Conservation (phyloP, 148 eudicot genomes). For the Diospyros lotus region DNA sequence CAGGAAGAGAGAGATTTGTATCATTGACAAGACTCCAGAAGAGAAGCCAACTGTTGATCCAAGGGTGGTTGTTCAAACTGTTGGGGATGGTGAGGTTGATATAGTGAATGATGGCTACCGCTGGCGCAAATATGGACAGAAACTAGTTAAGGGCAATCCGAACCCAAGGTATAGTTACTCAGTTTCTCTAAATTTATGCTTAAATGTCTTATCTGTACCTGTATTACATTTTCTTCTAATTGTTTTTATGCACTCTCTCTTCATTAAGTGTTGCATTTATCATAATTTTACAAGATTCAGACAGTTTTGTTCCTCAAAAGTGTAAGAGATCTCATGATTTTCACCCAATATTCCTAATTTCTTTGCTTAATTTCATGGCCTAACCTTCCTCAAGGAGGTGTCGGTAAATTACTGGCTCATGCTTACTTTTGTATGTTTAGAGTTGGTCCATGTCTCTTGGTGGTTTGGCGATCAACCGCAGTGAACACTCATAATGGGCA, state of each 20-base stretch:
- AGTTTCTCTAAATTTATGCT: neutral
- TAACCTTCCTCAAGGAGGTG: neutral
- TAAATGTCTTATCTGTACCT: neutral
- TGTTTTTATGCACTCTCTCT: neutral
- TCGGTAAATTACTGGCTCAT: neutral
- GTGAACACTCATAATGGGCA: neutral
- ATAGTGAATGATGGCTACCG: slow-evolving; percentile 83
- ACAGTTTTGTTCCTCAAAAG: no score
- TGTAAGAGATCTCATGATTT: neutral
- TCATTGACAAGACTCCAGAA: slow-evolving; percentile 28
- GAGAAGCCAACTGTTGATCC: slow-evolving; percentile 50
- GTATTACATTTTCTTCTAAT: neutral
- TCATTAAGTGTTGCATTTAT: neutral
- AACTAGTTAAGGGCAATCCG: slow-evolving; percentile 82
- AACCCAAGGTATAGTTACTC: slow-evolving; percentile 66
- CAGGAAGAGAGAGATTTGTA: slow-evolving; percentile 58
- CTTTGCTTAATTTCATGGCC: neutral
- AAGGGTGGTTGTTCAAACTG: slow-evolving; percentile 63
- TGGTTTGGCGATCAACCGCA: neutral
- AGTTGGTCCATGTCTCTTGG: no score
- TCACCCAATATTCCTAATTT: neutral
- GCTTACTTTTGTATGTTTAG: neutral
- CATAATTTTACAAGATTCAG: neutral
- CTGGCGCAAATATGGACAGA: slow-evolving; percentile 99
- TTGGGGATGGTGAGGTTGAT: slow-evolving; percentile 75